Percentiles rank a stretch among this genome's conserved stretches.
Evolutionary conservation across 2,329 filamentous ascomycete species (phyloP).

Genomic region (Aschersonia sp.): DNA sequence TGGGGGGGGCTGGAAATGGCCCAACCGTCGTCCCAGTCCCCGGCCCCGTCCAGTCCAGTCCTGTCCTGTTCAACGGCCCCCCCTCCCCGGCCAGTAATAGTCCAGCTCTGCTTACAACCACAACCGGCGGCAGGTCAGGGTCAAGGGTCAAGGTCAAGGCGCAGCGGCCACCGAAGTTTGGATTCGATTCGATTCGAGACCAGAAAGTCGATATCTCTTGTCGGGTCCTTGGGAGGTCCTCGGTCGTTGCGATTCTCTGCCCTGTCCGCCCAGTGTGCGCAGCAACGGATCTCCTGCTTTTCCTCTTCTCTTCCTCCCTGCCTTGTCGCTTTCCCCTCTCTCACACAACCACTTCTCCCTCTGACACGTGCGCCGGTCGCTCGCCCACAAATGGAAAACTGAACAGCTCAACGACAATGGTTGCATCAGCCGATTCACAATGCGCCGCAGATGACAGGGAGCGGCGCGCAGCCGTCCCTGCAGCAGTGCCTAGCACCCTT

Average conservation of each 20-base stretch:
- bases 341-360: not conserved
- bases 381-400: not conserved
- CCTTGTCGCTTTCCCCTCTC: not conserved
- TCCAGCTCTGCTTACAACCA: too few species aligned
- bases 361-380: not conserved
- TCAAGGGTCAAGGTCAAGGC: too few species aligned
- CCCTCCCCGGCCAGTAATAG: too few species aligned
- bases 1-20: not conserved
- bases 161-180: too few species aligned
- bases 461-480: not conserved
- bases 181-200: too few species aligned
- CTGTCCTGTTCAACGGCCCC: too few species aligned
- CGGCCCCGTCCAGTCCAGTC: too few species aligned
- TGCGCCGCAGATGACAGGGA: not conserved
- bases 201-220: too few species aligned
- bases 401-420: not conserved
- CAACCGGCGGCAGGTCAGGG: too few species aligned
- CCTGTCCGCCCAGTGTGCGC: not conserved
- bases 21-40: not conserved
- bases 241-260: too few species aligned
- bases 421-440: not conserved
- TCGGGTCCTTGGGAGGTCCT: too few species aligned
- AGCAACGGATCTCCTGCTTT: not conserved
- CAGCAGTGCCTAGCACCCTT: not conserved
- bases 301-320: not conserved